These are phyloP conservation scores for Neobulgaria alba DNA, from an alignment of 2,329 filamentous ascomycete genomes.

Conservation along the genomic window DNA sequence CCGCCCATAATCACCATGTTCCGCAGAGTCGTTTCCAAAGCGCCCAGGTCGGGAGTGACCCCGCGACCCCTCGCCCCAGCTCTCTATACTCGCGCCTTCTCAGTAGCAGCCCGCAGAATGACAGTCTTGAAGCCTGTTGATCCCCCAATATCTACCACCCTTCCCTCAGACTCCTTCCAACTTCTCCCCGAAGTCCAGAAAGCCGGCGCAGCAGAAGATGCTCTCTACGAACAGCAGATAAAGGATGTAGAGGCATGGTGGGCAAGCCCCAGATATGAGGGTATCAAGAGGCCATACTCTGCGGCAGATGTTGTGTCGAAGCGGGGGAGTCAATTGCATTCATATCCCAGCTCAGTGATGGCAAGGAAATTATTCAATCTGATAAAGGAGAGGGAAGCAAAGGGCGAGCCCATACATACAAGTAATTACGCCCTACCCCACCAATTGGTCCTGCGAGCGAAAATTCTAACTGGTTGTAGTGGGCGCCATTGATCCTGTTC, in stretches of 20 bases:
- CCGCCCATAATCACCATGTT: constrained; percentile 23
- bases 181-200: constrained; percentile 72
- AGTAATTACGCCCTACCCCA: constrained; percentile 44
- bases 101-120: constrained; percentile 21
- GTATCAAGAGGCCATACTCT: constrained; percentile 86
- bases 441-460: not conserved
- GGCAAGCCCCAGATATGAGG: constrained; percentile 73
- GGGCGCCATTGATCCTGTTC: constrained; percentile 96
- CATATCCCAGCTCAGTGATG: constrained; percentile 89
- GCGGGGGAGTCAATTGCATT: constrained; percentile 76
- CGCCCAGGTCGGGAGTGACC: constrained; percentile 19
- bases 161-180: constrained; percentile 68
- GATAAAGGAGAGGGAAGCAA: constrained; percentile 65
- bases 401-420: constrained; percentile 86
- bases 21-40: constrained; percentile 21
- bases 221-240: constrained; percentile 74
- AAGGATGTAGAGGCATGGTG: constrained; percentile 87
- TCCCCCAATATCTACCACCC: constrained; percentile 21
- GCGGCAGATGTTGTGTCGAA: constrained; percentile 90
- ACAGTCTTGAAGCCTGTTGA: constrained; percentile 18
- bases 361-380: constrained; percentile 90
- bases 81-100: constrained; percentile 14
- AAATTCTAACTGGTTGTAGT: constrained; percentile 42
- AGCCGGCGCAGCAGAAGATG: constrained; percentile 72
- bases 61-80: constrained; percentile 12